These are phyloP conservation scores for Zasmidium angulare DNA, from an alignment of 2,329 filamentous ascomycete species.

Conservation along the genomic window DNA sequence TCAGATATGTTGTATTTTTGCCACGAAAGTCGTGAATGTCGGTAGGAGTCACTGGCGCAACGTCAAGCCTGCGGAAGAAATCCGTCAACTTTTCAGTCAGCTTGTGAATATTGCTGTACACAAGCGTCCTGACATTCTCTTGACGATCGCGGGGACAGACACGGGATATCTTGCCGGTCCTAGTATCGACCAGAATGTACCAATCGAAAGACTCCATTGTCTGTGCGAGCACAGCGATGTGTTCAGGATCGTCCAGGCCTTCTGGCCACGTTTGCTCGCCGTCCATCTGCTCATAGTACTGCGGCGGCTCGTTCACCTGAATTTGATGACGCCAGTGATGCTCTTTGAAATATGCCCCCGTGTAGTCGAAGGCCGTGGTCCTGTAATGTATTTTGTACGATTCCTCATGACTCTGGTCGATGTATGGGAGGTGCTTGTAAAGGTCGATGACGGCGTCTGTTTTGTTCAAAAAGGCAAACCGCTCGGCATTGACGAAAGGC, in stretches of 20 bases:
- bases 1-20: neutral
- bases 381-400: neutral
- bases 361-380: conserved; percentile 1
- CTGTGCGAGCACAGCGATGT: neutral
- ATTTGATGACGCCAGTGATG: neutral
- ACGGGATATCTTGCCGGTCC: neutral
- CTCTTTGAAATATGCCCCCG: neutral
- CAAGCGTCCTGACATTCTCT: neutral
- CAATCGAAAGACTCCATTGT: neutral
- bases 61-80: neutral
- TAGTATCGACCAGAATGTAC: neutral
- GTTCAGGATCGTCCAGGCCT: neutral
- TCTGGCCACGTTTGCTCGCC: neutral
- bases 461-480: conserved; percentile 5
- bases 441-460: conserved; percentile 8
- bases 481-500: conserved; percentile 4
- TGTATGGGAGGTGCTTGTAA: conserved; percentile 11
- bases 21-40: neutral
- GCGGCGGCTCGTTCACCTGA: neutral
- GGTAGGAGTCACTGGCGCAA: neutral
- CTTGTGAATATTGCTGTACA: neutral
- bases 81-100: neutral
- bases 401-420: neutral
- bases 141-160: neutral
- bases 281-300: neutral